A percentile compares a stretch with the other conserved stretches of the same genome.
Conservation (phyloP, 148 eudicot species). For the Drosera capensis region DNA sequence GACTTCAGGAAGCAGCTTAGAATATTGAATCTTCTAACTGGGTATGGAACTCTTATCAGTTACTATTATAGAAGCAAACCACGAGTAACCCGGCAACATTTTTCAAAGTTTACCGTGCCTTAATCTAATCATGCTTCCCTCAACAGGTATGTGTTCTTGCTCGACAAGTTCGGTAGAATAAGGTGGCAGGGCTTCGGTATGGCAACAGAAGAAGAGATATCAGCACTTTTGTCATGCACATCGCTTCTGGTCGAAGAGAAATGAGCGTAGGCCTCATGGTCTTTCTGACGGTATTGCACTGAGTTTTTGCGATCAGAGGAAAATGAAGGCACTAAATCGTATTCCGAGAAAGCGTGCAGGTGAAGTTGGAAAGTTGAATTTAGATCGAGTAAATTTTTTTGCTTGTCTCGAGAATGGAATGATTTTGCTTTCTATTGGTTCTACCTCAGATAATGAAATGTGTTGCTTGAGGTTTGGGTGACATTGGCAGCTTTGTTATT, state of each 20-base stretch:
- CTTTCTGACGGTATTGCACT: too few species aligned
- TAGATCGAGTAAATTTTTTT: too few species aligned
- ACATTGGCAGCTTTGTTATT: too few species aligned
- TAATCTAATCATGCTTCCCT: neutral
- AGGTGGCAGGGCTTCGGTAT: conserved; percentile 84
- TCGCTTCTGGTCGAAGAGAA: conserved; percentile 49
- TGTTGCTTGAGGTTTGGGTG: too few species aligned
- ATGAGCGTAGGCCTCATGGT: too few species aligned
- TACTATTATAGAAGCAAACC: neutral
- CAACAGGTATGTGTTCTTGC: conserved; percentile 70
- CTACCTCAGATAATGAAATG: too few species aligned
- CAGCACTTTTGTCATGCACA: conserved; percentile 52
- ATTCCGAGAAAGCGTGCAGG: too few species aligned
- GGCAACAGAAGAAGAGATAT: conserved; percentile 65
- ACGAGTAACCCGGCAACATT: neutral
- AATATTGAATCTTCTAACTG: conserved; percentile 79
- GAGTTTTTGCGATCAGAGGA: too few species aligned
- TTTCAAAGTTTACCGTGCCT: neutral
- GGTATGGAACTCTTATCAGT: conserved; percentile 39
- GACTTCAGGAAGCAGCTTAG: conserved; percentile 85
- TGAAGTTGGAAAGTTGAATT: too few species aligned
- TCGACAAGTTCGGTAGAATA: conserved; percentile 75
- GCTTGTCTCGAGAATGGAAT: too few species aligned
- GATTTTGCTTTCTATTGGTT: too few species aligned
- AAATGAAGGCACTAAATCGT: too few species aligned